Evolutionary conservation across 2,329 filamentous ascomycete genomes (phyloP), one percentile per base, ranked within the genome.

Genomic region (Botryotinia calthae): DNA sequence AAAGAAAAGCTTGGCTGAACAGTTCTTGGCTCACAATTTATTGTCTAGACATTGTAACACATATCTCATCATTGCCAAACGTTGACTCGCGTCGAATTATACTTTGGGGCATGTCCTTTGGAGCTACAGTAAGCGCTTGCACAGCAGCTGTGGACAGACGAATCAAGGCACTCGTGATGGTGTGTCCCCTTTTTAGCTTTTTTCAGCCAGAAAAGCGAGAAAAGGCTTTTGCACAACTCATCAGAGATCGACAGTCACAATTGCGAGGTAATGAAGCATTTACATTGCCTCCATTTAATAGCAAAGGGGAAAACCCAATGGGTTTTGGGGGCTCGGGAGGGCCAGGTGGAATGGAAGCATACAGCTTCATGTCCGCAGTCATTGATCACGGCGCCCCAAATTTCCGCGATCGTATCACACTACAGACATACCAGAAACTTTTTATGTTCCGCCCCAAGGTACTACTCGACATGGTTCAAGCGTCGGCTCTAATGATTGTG

Each of bases 131-230:
- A 73, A 81, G 81, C 9, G 74, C 84, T 1, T 78, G 75, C 40
- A 79, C 82, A 37, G 82, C 80, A n/a, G 82, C 82, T 12, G 74
- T 81, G 1, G 83, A 85, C 73, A 78, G 78, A 25, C 76, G 82
- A 56, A 80, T 83, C 48, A 82, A 82, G 71, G 79, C 77, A 34
- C 81, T 82, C 6, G 72, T 82, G 18, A 75, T 78, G 10, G 66
- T 80, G 18, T 75, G 72, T 44, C 79, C 78, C 4, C 44, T 46
- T 40, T 37, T 68, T 44, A 68, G 5, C 44, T 68, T 68, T 20
- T 37, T n/a, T 20, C 48, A 28, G 10, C 37, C 66, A 34, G 40
- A 44, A 44, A 51, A n/a, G 31, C 65, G 46, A 22, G 44, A 46
- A 68, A 40, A 28, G 18, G 51, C 37, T 37, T n/a, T 68, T 14